Evolutionary conservation across 1,284 basidiomycete species (phyloP).

Genomic region (Rugiboletus extremiorientalis): DNA sequence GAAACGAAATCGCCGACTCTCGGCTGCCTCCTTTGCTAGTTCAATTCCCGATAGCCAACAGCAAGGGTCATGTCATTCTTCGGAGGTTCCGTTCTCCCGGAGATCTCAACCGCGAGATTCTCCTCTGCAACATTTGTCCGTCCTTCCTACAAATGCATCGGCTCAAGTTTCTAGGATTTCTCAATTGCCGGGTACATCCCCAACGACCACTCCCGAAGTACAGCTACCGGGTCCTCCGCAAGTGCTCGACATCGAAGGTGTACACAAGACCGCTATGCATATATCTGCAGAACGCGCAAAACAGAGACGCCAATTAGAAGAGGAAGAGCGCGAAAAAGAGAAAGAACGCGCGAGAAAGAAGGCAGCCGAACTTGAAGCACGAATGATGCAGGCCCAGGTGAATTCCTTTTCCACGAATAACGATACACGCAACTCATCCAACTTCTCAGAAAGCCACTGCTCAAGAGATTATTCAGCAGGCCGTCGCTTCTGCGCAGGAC

Average conservation of each 20-base stretch:
- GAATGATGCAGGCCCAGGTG: slow-evolving; percentile 47
- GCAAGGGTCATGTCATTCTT: slow-evolving; percentile 23
- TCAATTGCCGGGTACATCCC: slow-evolving; percentile 42
- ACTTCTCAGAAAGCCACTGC: slow-evolving; percentile 16
- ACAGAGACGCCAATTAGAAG: slow-evolving; percentile 78
- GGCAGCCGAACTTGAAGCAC: slow-evolving; percentile 82
- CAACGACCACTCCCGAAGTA: slow-evolving; percentile 37
- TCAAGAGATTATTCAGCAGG: slow-evolving; percentile 13
- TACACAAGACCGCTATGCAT: slow-evolving; percentile 86
- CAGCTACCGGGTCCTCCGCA: slow-evolving; percentile 38
- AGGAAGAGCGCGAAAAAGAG: slow-evolving; percentile 81
- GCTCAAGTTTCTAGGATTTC: slow-evolving; percentile 4
- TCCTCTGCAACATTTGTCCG: slow-evolving; percentile 38
- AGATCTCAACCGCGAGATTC: slow-evolving; percentile 29
- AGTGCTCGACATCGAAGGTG: slow-evolving; percentile 64
- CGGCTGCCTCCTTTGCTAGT: slow-evolving; percentile 29
- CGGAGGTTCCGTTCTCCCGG: slow-evolving; percentile 23
- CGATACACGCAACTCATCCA: slow-evolving; percentile 7
- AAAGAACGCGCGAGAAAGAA: slow-evolving; percentile 84
- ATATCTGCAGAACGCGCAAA: slow-evolving; percentile 86
- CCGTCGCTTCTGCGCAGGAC: slow-evolving; percentile 3
- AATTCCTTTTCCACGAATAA: background rate
- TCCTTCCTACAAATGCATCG: slow-evolving; percentile 13
- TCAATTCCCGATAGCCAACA: slow-evolving; percentile 25
- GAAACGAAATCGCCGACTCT: slow-evolving; percentile 29